A percentile compares a stretch with the other conserved stretches of the same genome.
Conservation (phyloP, 23 red algal species). For the Cyanidioschyzon merolae region DNA sequence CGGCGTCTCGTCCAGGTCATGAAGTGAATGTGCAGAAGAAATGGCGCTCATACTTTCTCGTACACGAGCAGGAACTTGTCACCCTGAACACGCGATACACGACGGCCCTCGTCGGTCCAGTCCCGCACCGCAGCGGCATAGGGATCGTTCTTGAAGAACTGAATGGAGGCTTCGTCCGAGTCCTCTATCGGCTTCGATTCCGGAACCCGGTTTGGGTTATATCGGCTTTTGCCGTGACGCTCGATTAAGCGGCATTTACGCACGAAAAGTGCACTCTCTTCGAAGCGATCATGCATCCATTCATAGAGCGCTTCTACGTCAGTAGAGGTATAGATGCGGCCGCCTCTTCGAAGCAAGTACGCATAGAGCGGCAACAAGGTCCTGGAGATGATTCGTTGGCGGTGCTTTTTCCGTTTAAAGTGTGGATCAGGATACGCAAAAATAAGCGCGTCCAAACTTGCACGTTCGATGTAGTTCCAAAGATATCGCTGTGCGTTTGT, state of each 20-base stretch:
- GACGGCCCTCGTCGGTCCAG: constrained; percentile 62
- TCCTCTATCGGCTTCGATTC: not conserved
- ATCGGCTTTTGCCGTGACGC: constrained; percentile 1
- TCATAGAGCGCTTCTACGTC: constrained; percentile 83
- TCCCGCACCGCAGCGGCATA: constrained; percentile 47
- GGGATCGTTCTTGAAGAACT: constrained; percentile 18
- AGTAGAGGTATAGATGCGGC: constrained; percentile 62
- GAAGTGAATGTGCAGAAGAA: too few relatives aligned
- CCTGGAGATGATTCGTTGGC: constrained; percentile 65
- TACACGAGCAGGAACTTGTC: constrained; percentile 37
- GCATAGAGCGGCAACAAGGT: constrained; percentile 74
- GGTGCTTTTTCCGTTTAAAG: constrained; percentile 79
- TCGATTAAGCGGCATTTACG: not conserved
- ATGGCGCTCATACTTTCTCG: too few relatives aligned
- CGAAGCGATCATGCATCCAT: constrained; percentile 72
- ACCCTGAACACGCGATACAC: constrained; percentile 54
- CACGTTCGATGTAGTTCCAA: constrained; percentile 48
- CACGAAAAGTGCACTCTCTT: constrained; percentile 50
- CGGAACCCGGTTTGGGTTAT: not conserved
- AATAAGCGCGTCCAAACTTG: constrained; percentile 58
- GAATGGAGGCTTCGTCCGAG: not conserved
- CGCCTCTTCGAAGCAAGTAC: constrained; percentile 53
- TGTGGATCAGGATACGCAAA: constrained; percentile 98
- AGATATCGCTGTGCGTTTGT: constrained; percentile 85
- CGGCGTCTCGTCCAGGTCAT: too few relatives aligned